Evolutionary conservation across 2,329 filamentous ascomycete species (phyloP), one percentile per base, ranked within the genome.

Genomic region (Fusarium caatingaense): DNA sequence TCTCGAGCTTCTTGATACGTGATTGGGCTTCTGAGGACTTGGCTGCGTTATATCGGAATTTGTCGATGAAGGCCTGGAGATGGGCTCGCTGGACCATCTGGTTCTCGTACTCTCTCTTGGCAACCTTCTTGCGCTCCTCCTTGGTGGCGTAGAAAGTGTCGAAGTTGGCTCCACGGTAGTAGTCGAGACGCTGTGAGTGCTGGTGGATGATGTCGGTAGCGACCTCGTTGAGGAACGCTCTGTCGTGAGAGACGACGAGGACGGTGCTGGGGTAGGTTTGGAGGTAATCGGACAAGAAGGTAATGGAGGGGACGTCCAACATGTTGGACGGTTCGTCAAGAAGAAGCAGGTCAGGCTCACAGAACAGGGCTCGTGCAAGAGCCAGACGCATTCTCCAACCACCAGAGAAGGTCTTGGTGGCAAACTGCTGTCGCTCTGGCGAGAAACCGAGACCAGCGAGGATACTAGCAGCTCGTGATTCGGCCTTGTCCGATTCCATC

Each of bases 301-400:
- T 97, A 78, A 99, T 98, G 25, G 96, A 98, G n/a, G 96, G 96
- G 61, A 99, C 96, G 83, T 98, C 96, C 93, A 99, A 94, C 95
- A 98, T 98, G 90, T 98, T 98, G 59, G 95, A 98, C 83, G 96
- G 96, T 89, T 99, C 96, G 85, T 99, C 96, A 74, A 99, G 93
- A 79, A 99, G 87, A 64, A 99, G 84, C 55, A 99, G 85, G 82
- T 99, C 96, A 45, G 96, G 96, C 80, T 99, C 96, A 83, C 96
- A 99, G 85, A 99, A 99, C 37, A 99, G 88, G 16, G 96, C 96
- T 87, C 96, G 87, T 15, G 96, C 96, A 68, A 99, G 87, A 16
- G 96, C 96, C 76, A 99, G 84, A 85, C 96, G 92, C 96, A 99
- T 99, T 82, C 96, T 91, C 96, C 96, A 99, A 92, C 96, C 96